Conservation (phyloP, 768 basidiomycete species). For the Lyophyllum semitale region DNA sequence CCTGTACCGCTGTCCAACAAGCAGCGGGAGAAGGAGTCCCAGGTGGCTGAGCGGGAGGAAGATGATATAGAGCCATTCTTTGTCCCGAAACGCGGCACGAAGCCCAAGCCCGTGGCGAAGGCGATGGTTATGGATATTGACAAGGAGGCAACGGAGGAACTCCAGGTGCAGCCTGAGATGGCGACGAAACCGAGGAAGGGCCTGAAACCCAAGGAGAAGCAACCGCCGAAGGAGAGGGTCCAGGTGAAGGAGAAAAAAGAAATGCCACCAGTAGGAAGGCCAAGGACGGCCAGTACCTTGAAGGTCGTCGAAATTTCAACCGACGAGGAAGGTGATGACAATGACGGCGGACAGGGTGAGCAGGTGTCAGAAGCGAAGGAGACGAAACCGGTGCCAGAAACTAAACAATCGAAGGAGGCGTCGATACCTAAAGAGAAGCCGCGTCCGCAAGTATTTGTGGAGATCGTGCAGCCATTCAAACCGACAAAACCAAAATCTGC, state of each 20-base stretch:
- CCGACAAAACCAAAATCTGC: not conserved
- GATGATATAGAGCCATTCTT: conserved; percentile 10
- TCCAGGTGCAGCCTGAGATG: not conserved
- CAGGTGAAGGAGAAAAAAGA: conserved; percentile 11
- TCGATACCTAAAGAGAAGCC: not conserved
- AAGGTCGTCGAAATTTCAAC: conserved; percentile 45
- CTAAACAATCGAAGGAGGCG: not conserved
- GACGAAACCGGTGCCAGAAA: not conserved
- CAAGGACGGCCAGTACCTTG: conserved; percentile 19
- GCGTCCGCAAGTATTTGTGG: conserved; percentile 3
- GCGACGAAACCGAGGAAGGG: not conserved
- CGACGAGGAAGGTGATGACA: conserved; percentile 34
- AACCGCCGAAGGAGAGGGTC: not conserved
- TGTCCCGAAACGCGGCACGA: conserved; percentile 11
- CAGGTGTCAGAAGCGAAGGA: conserved; percentile 1
- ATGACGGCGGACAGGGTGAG: conserved; percentile 16
- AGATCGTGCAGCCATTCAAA: conserved; percentile 1
- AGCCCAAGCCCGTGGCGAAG: not conserved
- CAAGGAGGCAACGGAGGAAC: not conserved
- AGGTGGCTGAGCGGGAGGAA: not conserved
- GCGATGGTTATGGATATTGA: conserved; percentile 2
- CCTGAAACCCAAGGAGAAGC: not conserved
- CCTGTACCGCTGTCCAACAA: not conserved
- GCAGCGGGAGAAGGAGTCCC: not conserved
- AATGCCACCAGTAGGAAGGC: not conserved